Evolutionary conservation across 225 moss, liverwort and hornwort genomes (phyloP).

Genomic region (Neckera pumila): DNA sequence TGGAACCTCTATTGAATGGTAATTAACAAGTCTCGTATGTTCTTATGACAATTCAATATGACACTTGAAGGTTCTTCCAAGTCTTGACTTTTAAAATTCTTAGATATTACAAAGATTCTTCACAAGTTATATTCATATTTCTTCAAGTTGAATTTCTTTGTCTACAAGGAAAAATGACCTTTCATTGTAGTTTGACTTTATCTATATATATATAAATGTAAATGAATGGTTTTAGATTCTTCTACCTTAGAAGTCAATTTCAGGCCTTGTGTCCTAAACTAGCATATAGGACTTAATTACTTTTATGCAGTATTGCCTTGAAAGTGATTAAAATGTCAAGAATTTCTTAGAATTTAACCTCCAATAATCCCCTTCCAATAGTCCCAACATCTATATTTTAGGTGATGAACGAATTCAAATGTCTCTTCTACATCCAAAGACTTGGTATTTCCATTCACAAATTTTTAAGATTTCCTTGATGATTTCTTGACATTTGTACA

Average conservation of each 20-base stretch:
- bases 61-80: not conserved
- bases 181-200: not conserved
- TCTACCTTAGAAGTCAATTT: not conserved
- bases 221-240: not conserved
- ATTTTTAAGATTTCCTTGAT: too few species aligned
- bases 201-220: not conserved
- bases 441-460: too few species aligned
- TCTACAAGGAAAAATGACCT: not conserved
- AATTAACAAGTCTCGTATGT: not conserved
- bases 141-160: too few species aligned
- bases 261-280: accelerated
- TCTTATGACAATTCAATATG: not conserved
- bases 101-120: not conserved
- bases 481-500: not conserved
- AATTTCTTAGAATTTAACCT: not conserved
- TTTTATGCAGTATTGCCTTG: not conserved
- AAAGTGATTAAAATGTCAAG: not conserved
- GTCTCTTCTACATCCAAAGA: too few species aligned
- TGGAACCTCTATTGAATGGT: not conserved
- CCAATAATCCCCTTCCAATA: not conserved
- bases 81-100: not conserved
- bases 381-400: not conserved
- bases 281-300: not conserved
- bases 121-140: not conserved
- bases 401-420: too few species aligned